Conservation (phyloP, 768 basidiomycete genomes). For the Krasilnikovozyma curviuscula region DNA sequence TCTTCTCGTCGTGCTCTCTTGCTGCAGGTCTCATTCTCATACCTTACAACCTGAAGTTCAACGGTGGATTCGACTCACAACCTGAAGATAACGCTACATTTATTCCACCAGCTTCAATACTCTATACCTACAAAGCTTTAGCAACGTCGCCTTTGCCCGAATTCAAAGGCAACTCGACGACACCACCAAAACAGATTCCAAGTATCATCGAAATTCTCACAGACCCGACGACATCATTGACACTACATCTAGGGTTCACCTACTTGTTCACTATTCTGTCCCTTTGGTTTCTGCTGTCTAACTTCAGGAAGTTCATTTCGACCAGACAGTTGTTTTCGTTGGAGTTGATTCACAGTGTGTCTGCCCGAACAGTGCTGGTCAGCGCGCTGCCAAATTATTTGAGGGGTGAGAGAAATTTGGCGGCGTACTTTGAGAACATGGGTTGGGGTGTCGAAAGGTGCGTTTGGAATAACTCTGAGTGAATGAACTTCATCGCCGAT, state of each 20-base stretch:
- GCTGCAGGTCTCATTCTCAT: conserved; percentile 71
- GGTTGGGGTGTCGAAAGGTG: conserved; percentile 55
- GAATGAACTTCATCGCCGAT: too few species aligned
- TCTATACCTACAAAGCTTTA: not conserved
- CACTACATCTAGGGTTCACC: conserved; percentile 77
- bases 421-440: conserved; percentile 10
- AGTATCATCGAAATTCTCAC: conserved; percentile 50
- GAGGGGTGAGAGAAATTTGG: conserved; percentile 9
- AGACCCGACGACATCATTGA: conserved; percentile 73
- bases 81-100: conserved; percentile 26
- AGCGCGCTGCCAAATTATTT: conserved; percentile 1
- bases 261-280: conserved; percentile 79
- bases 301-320: conserved; percentile 72
- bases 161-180: conserved; percentile 26
- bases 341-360: conserved; percentile 83
- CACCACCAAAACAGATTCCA: too few species aligned
- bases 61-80: conserved; percentile 31
- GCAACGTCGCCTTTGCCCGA: conserved; percentile 21
- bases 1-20: conserved; percentile 70
- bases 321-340: conserved; percentile 84
- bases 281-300: conserved; percentile 67
- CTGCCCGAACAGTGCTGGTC: conserved; percentile 35
- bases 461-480: too few species aligned
- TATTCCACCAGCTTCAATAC: conserved; percentile 6
- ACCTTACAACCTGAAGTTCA: conserved; percentile 64